These are phyloP conservation scores for Pleurotus pulmonarius DNA, from an alignment of 768 basidiomycete genomes.

Conservation along the genomic window DNA sequence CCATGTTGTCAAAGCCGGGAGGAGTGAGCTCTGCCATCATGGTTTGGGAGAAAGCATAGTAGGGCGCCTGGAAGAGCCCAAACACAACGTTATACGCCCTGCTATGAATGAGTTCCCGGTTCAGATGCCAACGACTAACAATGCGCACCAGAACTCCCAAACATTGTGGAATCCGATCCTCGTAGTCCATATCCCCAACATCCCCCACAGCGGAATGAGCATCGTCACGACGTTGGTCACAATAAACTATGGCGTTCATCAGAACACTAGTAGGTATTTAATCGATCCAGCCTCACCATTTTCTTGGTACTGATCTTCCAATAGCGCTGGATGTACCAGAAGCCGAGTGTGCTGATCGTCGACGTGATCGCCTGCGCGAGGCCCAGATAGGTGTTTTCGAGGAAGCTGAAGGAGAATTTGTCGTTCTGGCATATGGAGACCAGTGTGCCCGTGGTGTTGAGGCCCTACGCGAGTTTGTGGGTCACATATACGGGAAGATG, in stretches of 20 bases:
- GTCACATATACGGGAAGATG: neutral
- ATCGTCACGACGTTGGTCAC: slow-evolving; percentile 76
- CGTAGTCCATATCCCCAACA: slow-evolving; percentile 80
- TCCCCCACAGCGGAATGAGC: slow-evolving; percentile 80
- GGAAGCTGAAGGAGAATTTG: slow-evolving; percentile 77
- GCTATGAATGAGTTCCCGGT: neutral
- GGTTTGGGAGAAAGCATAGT: slow-evolving; percentile 82
- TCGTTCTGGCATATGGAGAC: slow-evolving; percentile 77
- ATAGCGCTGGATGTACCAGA: slow-evolving; percentile 80
- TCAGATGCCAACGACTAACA: neutral
- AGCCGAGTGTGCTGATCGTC: slow-evolving; percentile 66
- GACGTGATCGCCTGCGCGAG: slow-evolving; percentile 74
- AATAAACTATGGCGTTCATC: slow-evolving; percentile 46
- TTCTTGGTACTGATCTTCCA: slow-evolving; percentile 79
- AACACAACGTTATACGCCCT: slow-evolving; percentile 81
- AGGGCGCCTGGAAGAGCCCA: slow-evolving; percentile 82
- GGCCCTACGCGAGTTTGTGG: slow-evolving; percentile 43
- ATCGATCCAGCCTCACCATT: slow-evolving; percentile 47
- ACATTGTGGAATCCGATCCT: slow-evolving; percentile 74
- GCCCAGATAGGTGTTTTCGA: slow-evolving; percentile 77
- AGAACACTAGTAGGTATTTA: neutral
- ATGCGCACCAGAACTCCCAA: slow-evolving; percentile 81
- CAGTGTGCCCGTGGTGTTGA: slow-evolving; percentile 77
- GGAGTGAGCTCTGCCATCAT: slow-evolving; percentile 90
- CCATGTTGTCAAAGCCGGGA: slow-evolving; percentile 82